A percentile compares a stretch with the other conserved stretches of the same genome.
phyloP scores from a whole-genome alignment of 495 filamentous ascomycete genomes.

The Pseudomonodictys pantanalensis region DNA sequence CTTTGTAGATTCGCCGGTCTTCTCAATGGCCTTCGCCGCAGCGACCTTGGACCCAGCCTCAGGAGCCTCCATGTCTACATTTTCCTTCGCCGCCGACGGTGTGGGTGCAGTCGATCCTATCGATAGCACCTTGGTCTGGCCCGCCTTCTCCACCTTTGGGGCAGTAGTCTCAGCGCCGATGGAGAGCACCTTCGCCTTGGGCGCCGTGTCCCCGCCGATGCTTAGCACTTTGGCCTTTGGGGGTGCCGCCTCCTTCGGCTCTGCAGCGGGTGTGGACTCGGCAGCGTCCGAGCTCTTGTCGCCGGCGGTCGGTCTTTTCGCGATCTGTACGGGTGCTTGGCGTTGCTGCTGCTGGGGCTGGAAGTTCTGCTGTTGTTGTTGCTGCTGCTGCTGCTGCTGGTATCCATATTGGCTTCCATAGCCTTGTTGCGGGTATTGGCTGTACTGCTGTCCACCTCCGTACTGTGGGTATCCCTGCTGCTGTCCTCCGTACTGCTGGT shows the following conservation, averaged over 20 bases:
- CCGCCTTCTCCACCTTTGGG: constrained; percentile 47
- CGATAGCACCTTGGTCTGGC: constrained; percentile 36
- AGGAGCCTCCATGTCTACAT: constrained; percentile 55
- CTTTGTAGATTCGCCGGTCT: constrained; percentile 59
- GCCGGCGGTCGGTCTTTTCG: constrained; percentile 53
- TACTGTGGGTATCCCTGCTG: constrained; percentile 38
- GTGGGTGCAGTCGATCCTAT: constrained; percentile 30
- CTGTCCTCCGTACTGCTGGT: constrained; percentile 37
- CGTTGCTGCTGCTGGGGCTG: constrained; percentile 43
- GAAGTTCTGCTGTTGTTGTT: constrained; percentile 28
- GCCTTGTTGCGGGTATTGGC: constrained; percentile 36
- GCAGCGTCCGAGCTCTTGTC: constrained; percentile 24
- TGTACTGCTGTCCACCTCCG: constrained; percentile 42
- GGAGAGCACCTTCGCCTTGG: constrained; percentile 53
- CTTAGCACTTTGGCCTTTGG: constrained; percentile 67
- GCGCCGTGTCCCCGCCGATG: constrained; percentile 37
- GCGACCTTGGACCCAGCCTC: constrained; percentile 65
- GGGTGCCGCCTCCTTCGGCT: constrained; percentile 51
- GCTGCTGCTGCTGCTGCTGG: constrained; percentile 50
- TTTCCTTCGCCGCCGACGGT: constrained; percentile 45
- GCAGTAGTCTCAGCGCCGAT: constrained; percentile 56
- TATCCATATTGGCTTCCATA: constrained; percentile 53
- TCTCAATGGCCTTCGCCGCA: constrained; percentile 78
- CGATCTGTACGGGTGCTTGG: constrained; percentile 60
- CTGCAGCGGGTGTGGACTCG: constrained; percentile 45